phyloP scores from a whole-genome alignment of 768 basidiomycete genomes.

The Artomyces pyxidatus region DNA sequence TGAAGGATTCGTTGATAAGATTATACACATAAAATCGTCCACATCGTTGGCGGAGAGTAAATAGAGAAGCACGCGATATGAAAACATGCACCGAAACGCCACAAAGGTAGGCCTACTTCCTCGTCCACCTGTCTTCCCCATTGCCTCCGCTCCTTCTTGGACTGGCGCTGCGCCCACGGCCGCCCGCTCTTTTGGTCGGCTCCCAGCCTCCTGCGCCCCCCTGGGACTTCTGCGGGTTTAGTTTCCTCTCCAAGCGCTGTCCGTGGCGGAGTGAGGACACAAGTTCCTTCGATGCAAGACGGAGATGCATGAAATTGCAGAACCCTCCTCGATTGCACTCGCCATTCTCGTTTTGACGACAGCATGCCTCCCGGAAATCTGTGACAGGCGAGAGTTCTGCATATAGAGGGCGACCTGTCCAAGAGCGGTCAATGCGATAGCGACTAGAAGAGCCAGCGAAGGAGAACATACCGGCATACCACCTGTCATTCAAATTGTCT shows the following conservation, averaged over 20 bases:
- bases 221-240: slow-evolving; percentile 57
- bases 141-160: slow-evolving; percentile 54
- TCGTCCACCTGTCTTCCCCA: slow-evolving; percentile 60
- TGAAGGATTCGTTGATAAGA: too few relatives aligned
- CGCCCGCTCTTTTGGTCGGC: slow-evolving; percentile 60
- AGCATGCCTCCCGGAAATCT: slow-evolving; percentile 98
- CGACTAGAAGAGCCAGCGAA: neutral
- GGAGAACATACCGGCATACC: slow-evolving; percentile 85
- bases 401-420: slow-evolving; percentile 80
- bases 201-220: slow-evolving; percentile 80
- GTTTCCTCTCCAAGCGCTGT: slow-evolving; percentile 73
- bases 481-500: slow-evolving; percentile 88
- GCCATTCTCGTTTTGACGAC: slow-evolving; percentile 97
- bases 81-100: neutral
- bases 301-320: slow-evolving; percentile 98
- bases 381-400: slow-evolving; percentile 98
- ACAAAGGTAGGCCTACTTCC: slow-evolving; percentile 22
- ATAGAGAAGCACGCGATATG: too few relatives aligned
- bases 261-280: slow-evolving; percentile 72
- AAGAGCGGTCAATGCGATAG: neutral
- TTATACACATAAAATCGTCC: too few relatives aligned
- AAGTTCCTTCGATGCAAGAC: slow-evolving; percentile 78
- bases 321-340: slow-evolving; percentile 97
- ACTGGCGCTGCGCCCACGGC: slow-evolving; percentile 66
- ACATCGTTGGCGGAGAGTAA: too few relatives aligned